A percentile compares a stretch with the other conserved stretches of the same genome.
Conservation (phyloP, 2,329 filamentous ascomycete species). For the Zymoseptoria crescenta region DNA sequence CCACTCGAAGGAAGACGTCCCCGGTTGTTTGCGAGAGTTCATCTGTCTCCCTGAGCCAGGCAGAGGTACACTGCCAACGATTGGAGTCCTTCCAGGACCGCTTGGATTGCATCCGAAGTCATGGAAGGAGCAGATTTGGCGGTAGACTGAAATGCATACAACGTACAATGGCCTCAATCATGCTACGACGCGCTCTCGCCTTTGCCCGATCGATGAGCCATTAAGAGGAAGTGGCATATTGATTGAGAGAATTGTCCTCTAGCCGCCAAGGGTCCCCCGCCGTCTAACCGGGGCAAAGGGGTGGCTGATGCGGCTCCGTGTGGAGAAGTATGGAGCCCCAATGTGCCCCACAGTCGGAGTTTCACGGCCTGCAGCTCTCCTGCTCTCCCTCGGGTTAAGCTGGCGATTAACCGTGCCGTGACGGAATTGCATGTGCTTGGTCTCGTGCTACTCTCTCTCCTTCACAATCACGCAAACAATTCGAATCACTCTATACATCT, state of each 20-base stretch:
- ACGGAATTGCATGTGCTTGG: neutral
- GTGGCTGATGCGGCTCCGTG: neutral
- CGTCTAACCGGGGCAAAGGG: neutral
- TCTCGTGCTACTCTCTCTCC: neutral
- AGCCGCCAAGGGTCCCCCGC: neutral
- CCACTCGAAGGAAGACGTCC: constrained; percentile 84
- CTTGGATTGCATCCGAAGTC: constrained; percentile 24
- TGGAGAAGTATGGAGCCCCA: neutral
- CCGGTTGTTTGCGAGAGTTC: constrained; percentile 74
- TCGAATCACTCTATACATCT: neutral
- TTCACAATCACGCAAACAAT: neutral
- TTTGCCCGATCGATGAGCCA: no score
- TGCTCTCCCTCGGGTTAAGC: neutral
- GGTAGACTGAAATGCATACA: neutral
- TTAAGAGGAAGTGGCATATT: no score
- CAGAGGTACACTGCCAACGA: constrained; percentile 51
- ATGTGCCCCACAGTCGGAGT: neutral
- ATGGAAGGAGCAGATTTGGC: constrained; percentile 28
- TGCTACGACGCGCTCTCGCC: no score
- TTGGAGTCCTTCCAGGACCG: constrained; percentile 49
- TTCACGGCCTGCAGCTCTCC: neutral
- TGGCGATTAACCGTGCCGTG: neutral
- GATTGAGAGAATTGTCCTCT: neutral
- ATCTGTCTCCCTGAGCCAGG: constrained; percentile 75
- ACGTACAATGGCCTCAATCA: no score